Base-by-base conservation (phyloP, 192 early-diverging fungal species). In the Backusella tuberculispora region DNA sequence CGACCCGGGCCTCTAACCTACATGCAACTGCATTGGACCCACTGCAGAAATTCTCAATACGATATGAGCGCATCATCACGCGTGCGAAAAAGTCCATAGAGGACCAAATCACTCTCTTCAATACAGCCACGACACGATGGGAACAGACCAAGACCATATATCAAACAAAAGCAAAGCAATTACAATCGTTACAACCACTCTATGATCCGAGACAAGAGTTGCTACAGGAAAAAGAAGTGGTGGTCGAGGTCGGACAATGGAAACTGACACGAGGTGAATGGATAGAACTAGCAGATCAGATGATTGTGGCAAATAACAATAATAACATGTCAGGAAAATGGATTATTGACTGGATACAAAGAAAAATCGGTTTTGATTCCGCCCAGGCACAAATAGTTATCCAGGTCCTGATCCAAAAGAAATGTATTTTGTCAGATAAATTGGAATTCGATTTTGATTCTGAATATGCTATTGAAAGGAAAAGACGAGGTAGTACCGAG, bases 1-100 rank as follows among this genome's bases (percentile, higher is more conserved):
- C 79, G 12, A 48, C 77, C 6, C 70, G 84, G 1, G 87, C 87
- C 1, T 56, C 74, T 29, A 85, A 85, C 60, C 73, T 88, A 42
- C 53, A 72, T 26, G 80, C 83, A n/a, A 72, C 71, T 71, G 76
- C 71, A 19, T 38, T 77, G 15, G 64, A 77, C 17, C 76, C 76
- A 26, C 64, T 77, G 26, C 12, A 66, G 19, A 63, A 70, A 17
- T 45, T 77, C 44, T 17, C 63, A 1, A 43, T 21, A 21, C 63
- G 65, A 8, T 77, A 77, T 17, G 46, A 72, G 10, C 76, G 76
- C 9, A 66, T 77, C 8, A 71, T 72, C 14, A 29, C 45, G 45
- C 71, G 24, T 37, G 46, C 70, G 2, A 64, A 53, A 17, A 47
- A 63, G 4, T 10, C 65, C 9, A 67, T 73, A 38, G 76, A 77